A percentile compares a stretch with the other conserved stretches of the same genome.
These are phyloP conservation scores for Fusarium papillatum DNA, from an alignment of 2,329 filamentous ascomycete species.

Conservation along the genomic window DNA sequence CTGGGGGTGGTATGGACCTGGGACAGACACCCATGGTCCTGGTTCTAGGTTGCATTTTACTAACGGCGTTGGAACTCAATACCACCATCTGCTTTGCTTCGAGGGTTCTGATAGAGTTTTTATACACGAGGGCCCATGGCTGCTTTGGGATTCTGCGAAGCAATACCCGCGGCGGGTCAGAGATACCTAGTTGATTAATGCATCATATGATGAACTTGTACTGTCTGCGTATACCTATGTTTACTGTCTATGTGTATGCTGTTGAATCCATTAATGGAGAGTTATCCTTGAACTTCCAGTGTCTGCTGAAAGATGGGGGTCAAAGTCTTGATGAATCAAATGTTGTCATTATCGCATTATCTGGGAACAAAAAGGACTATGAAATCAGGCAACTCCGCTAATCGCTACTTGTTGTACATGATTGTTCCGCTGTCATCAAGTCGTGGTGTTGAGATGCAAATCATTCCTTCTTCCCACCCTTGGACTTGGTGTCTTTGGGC, in stretches of 20 bases:
- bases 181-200: slow-evolving; percentile 47
- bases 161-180: slow-evolving; percentile 38
- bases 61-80: slow-evolving; percentile 46
- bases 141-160: slow-evolving; percentile 41
- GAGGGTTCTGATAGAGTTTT: slow-evolving; percentile 37
- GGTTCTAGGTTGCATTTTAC: slow-evolving; percentile 44
- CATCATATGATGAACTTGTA: slow-evolving; percentile 39
- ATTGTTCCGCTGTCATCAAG: neutral
- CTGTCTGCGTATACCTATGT: too few species aligned
- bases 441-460: neutral
- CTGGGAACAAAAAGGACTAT: neutral
- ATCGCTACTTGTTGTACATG: slow-evolving; percentile 21
- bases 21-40: slow-evolving; percentile 38
- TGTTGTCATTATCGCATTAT: slow-evolving; percentile 23
- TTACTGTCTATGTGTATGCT: neutral
- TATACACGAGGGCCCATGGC: slow-evolving; percentile 24
- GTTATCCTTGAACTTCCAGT: neutral
- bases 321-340: slow-evolving; percentile 18
- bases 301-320: neutral
- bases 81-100: slow-evolving; percentile 43
- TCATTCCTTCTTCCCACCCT: slow-evolving; percentile 25
- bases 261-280: neutral
- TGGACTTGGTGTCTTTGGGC: slow-evolving; percentile 3
- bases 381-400: slow-evolving; percentile 20
- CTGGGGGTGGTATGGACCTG: slow-evolving; percentile 40